Base-by-base conservation (phyloP, 495 filamentous ascomycete genomes). In the Podospora conica region DNA sequence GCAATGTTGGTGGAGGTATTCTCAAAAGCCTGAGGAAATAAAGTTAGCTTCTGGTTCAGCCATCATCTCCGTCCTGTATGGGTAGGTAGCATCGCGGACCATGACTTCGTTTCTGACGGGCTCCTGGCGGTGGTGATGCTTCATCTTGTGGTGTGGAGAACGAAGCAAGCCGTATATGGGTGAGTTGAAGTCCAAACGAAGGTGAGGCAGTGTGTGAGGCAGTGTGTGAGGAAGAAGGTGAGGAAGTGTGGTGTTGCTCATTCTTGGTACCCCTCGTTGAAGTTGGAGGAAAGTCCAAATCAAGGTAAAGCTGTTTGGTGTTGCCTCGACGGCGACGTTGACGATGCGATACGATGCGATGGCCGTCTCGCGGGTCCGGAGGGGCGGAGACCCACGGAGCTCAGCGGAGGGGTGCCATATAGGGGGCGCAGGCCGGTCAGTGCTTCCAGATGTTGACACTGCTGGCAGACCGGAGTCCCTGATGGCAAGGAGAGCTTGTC, bases 1-100 rank as follows among this genome's bases (percentile, higher is more conserved):
- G 95, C 96, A 63, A 99, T 94, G 68, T 90, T 96, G 68, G 95
- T 99, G 55, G 95, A 97, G 60, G 96, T 95, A 86, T 98, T 97
- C 78, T 99, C 95, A 78, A 99, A 99, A 56, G 95, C 94, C 95
- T 98, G 22, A 21, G 2, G 15, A 55, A 20, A 63, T 15, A n/a
- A 23, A 27, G 25, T 55, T 56, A 55, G 48, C 22, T n/a, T 29
- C 58, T 48, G 40, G 18, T 18, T 48, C 21, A 20, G 3, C 24
- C 21, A 57, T 57, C 11, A 21, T 57, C 21, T 57, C 55, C 21
- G 55, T 48, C 40, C 40, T n/a, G 8, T n/a, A 48, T n/a, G 40
- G 40, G 40, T 48, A 48, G 40, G 40, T 48, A 48, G 40, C 40
- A 48, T 48, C 40, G 40, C 40, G 58, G 29, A 29, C 58, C 58